These are phyloP conservation scores for Phyllosticta capitalensis DNA, from an alignment of 2,329 filamentous ascomycete genomes.

Conservation along the genomic window DNA sequence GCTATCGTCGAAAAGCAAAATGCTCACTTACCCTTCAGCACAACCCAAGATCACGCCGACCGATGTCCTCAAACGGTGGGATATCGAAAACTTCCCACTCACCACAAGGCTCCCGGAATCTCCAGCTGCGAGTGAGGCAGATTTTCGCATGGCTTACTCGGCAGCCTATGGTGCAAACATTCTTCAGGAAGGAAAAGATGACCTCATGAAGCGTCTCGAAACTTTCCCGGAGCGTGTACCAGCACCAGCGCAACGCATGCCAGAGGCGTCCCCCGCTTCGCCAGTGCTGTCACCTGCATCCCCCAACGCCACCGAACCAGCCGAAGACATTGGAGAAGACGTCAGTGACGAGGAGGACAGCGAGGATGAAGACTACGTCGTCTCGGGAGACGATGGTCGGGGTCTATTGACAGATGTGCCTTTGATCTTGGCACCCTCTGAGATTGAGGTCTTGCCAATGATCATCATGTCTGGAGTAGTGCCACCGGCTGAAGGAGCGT, in stretches of 20 bases:
- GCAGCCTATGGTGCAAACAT: conserved; percentile 40
- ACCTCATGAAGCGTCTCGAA: conserved; percentile 41
- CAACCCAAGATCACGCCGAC: conserved; percentile 5
- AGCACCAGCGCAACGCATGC: conserved; percentile 25
- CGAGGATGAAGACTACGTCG: conserved; percentile 70
- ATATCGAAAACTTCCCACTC: conserved; percentile 1
- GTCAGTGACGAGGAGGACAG: conserved; percentile 54
- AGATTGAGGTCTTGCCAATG: conserved; percentile 95
- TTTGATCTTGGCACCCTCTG: conserved; percentile 84
- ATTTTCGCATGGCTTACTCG: conserved; percentile 41
- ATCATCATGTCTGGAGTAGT: conserved; percentile 93
- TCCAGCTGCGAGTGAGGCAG: conserved; percentile 30
- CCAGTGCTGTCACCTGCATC: conserved; percentile 20
- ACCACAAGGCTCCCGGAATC: conserved; percentile 17
- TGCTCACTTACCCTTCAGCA: neutral
- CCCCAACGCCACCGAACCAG: conserved; percentile 20
- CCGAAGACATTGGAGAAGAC: conserved; percentile 12
- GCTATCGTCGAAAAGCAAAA: neutral
- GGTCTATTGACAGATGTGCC: conserved; percentile 88
- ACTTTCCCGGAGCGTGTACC: conserved; percentile 14
- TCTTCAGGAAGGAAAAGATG: conserved; percentile 41
- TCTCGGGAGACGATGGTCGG: conserved; percentile 60
- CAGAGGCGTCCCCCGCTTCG: conserved; percentile 27
- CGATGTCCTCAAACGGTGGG: conserved; percentile 3
- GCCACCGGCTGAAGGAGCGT: conserved; percentile 62